phyloP scores from a whole-genome alignment of 352 stramenopile genomes.

The Globisporangium rhizosaccharum region DNA sequence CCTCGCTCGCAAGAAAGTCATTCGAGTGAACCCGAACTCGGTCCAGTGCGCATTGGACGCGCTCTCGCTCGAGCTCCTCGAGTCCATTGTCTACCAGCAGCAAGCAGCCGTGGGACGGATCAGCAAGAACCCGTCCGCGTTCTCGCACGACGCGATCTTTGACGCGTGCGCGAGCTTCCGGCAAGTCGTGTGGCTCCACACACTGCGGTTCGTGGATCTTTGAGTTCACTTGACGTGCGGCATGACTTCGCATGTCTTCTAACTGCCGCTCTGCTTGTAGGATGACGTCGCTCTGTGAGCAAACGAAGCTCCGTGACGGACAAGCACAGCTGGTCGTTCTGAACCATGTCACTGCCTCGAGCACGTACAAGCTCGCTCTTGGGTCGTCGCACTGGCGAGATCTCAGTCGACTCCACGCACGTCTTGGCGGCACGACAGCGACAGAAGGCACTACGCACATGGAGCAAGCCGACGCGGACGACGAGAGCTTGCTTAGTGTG shows the following conservation, averaged over 20 bases:
- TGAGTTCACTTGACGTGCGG: not conserved
- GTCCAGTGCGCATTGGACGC: constrained; percentile 20
- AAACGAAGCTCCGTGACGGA: constrained; percentile 3
- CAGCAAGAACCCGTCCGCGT: constrained; percentile 36
- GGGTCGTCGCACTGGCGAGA: constrained; percentile 37
- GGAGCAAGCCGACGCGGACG: not conserved
- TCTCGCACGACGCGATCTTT: constrained; percentile 37
- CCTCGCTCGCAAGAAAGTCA: constrained; percentile 37
- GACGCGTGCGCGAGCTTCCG: constrained; percentile 54
- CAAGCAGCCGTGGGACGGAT: constrained; percentile 36
- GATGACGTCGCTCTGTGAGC: constrained; percentile 15
- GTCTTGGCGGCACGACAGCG: constrained; percentile 4
- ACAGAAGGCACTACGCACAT: constrained; percentile 3
- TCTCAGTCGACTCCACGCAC: constrained; percentile 13
- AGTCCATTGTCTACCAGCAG: constrained; percentile 43
- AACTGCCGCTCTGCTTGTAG: constrained; percentile 1
- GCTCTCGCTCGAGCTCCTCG: constrained; percentile 36
- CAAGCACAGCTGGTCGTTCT: constrained; percentile 17
- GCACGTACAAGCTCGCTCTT: constrained; percentile 37
- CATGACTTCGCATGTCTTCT: not conserved
- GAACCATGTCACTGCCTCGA: constrained; percentile 19
- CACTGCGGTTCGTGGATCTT: constrained; percentile 34
- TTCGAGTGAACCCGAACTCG: constrained; percentile 22
- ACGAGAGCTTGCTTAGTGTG: constrained; percentile 2
- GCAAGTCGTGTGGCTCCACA: constrained; percentile 56